Evolutionary conservation across 169 alveolate genomes (phyloP), one percentile per base, ranked within the genome.

Genomic region (Plasmodium reichenowi): DNA sequence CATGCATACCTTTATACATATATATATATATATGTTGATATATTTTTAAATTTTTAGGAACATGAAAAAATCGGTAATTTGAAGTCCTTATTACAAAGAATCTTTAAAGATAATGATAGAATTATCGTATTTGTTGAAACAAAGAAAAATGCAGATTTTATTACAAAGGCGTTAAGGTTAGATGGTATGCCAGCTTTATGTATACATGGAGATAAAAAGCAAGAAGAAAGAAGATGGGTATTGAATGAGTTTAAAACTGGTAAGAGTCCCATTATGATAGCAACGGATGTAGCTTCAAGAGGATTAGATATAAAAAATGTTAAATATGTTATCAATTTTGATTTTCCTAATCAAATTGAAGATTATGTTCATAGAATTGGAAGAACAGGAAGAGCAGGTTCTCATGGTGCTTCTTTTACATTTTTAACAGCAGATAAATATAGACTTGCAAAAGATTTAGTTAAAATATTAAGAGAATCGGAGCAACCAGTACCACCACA

Each of bases 271-370:
- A 98, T 98, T 73, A 93, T 98, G 95, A 97, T 98, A 54, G 99
- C 99, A n/a, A 98, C 99, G 0, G 99, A 99, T 92, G 99, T 99
- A 3, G 99, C 99, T 12, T 96, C 99, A 45, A 96, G 99, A 74
- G 99, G 99, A 22, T 93, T 98, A 66, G 99, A 99, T 92, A 99
- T 99, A 59, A 98, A 98, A 72, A 99, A 98, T 74, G 97, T 98
- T 74, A 96, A 96, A 85, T 96, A 93, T 88, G 99, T 99, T 12
- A 96, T 99, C 43, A 99, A 99, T 96, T 98, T 97, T 93, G 99
- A 99, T 88, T 97, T 99, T 95, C 99, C 99, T 10, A 96, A 94
- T 86, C 98, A 97, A 62, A 96, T 98, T 17, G 99, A 99, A 95
- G 99, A 98, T 92, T 99, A 99, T 88, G 98, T 99, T 22, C 99